Conservation (phyloP, 371 early-diverging fungal species). For the Mortierella sp. region DNA sequence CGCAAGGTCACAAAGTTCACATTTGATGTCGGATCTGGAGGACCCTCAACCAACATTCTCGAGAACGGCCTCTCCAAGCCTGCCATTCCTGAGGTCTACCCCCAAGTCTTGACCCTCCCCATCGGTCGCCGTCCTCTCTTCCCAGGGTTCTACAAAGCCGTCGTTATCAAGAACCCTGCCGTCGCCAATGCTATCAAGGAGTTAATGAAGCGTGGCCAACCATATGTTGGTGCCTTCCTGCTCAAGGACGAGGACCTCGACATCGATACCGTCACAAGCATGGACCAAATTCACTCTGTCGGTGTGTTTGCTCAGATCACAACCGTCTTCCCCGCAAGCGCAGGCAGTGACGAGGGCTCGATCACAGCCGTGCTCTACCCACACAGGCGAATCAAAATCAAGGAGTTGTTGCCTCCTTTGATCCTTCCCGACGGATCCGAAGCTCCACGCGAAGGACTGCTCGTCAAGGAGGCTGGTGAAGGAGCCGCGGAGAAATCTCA, state of each 20-base stretch:
- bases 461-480: slow-evolving; percentile 42
- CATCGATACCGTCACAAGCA: slow-evolving; percentile 81
- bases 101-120: slow-evolving; percentile 94
- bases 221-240: slow-evolving; percentile 95
- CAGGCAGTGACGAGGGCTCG: slow-evolving; percentile 81
- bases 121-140: slow-evolving; percentile 95
- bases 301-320: slow-evolving; percentile 99
- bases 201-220: slow-evolving; percentile 90
- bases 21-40: slow-evolving; percentile 50
- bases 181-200: slow-evolving; percentile 94
- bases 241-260: slow-evolving; percentile 91
- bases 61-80: slow-evolving; percentile 80
- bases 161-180: slow-evolving; percentile 93
- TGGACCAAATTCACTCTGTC: slow-evolving; percentile 87
- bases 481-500: slow-evolving; percentile 29
- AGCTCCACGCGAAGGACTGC: slow-evolving; percentile 43
- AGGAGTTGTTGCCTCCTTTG: slow-evolving; percentile 69
- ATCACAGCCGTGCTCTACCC: slow-evolving; percentile 96
- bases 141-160: slow-evolving; percentile 97
- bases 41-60: slow-evolving; percentile 58
- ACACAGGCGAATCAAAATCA: slow-evolving; percentile 91
- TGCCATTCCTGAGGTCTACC: slow-evolving; percentile 88
- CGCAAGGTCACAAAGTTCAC: slow-evolving; percentile 41
- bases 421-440: slow-evolving; percentile 47
- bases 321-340: slow-evolving; percentile 92